phyloP scores from a whole-genome alignment of 371 early-diverging fungal species.

The Fennellomyces sp. region DNA sequence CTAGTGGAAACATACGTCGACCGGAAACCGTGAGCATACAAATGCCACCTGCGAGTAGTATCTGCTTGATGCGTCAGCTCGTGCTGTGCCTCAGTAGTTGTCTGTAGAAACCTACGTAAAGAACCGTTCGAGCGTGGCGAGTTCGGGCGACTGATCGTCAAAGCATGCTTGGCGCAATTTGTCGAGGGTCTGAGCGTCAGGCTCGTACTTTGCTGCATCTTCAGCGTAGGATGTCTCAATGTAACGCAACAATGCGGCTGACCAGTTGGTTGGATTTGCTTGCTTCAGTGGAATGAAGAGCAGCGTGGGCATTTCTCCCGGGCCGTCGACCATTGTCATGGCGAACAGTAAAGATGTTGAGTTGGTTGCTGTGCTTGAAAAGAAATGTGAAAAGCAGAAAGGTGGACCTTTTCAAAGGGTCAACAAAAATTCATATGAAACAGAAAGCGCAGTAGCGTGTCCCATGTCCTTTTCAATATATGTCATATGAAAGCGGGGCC shows the following conservation, averaged over 20 bases:
- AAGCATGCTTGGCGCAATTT: slow-evolving; percentile 27
- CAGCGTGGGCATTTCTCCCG: slow-evolving; percentile 16
- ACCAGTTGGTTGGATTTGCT: slow-evolving; percentile 25
- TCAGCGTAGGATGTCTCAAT: slow-evolving; percentile 45
- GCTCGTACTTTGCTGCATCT: slow-evolving; percentile 31
- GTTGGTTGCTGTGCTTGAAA: slow-evolving; percentile 4
- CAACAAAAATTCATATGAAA: slow-evolving; percentile 1
- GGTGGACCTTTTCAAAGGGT: neutral
- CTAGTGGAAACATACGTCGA: slow-evolving; percentile 28
- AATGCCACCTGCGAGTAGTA: slow-evolving; percentile 50
- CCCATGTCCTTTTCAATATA: slow-evolving; percentile 1
- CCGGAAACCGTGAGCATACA: slow-evolving; percentile 46
- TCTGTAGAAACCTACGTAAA: slow-evolving; percentile 34
- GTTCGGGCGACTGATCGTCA: slow-evolving; percentile 1
- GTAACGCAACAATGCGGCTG: slow-evolving; percentile 32
- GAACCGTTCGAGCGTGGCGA: slow-evolving; percentile 27
- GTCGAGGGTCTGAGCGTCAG: slow-evolving; percentile 32
- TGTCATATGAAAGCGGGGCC: slow-evolving; percentile 5
- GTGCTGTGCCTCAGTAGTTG: neutral
- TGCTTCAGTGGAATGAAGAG: slow-evolving; percentile 19
- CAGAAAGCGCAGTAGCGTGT: neutral
- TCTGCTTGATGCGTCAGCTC: slow-evolving; percentile 15
- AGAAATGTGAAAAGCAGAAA: neutral
- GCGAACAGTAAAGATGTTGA: neutral
- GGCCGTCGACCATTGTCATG: neutral